Base-by-base conservation (phyloP, 2,329 filamentous ascomycete genomes). In the Aspergillus sp. region DNA sequence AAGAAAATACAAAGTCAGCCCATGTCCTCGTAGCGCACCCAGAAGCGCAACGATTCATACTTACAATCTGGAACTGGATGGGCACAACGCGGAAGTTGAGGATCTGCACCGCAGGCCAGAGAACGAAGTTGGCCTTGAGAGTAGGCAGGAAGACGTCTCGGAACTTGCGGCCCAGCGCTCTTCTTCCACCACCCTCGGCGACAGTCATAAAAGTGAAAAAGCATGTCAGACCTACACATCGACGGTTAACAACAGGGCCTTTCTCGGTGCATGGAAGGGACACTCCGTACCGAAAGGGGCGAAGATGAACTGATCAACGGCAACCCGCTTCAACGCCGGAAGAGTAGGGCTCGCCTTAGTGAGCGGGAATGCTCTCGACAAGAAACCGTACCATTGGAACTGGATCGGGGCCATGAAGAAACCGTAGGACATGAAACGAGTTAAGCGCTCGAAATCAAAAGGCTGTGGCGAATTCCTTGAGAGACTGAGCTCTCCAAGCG, bases 121-220 rank as follows among this genome's bases (percentile, higher is more conserved):
- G 85, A 68, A 96, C 82, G 70, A 90, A 99, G 78, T 99, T 99
- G 67, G 94, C 93, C 82, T 97, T 96, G 66, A 99, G 82, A 9
- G 95, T 94, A 14, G 94, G 92, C 59, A 97, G 77, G 74, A 96
- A 99, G 78, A 98, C 93, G 73, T 97, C 94, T 71, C 90, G 85
- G 69, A 99, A 88, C 82, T 99, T 99, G 73, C 88, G 85, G 62
- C 83, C 79, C 53, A 99, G 84, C 7, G 91, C 93, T 61, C 90
- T 84, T 69, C 85, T 87, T 32, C 92, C 92, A 59, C 95, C 95
- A 26, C 95, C 95, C 78, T 99, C 95, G 12, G 94, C 91, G 16
- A 98, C 78, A 0, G 95, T 98, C 94, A 99, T 98, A 77, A 89
- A 94, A 0, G 91, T 92, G 76, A 98, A 99, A 82, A 99, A 99